These are phyloP conservation scores for Domatiomyces catenatus DNA, from an alignment of 2,329 filamentous ascomycete genomes.

Conservation along the genomic window DNA sequence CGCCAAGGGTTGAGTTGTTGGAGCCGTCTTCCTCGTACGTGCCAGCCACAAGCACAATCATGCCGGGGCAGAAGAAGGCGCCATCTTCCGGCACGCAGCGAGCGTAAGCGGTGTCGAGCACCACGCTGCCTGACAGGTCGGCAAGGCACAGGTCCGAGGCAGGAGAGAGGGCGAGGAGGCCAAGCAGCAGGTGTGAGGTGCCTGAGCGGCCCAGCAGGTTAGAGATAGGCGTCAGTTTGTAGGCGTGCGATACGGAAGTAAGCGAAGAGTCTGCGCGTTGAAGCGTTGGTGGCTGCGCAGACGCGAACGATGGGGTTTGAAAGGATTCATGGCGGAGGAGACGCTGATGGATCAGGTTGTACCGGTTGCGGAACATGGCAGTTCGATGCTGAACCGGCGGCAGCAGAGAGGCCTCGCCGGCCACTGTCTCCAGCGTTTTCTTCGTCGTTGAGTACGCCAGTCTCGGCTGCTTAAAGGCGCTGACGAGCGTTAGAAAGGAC, in stretches of 20 bases:
- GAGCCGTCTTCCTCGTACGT: conserved; percentile 90
- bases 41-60: conserved; percentile 89
- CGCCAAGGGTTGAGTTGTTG: conserved; percentile 52
- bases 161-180: conserved; percentile 67
- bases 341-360: conserved; percentile 82
- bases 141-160: conserved; percentile 61
- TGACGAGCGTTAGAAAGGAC: conserved; percentile 69
- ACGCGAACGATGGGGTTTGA: conserved; percentile 59
- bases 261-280: conserved; percentile 43
- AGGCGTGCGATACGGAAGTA: conserved; percentile 44
- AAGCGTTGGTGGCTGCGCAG: conserved; percentile 35
- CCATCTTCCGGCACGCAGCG: conserved; percentile 69
- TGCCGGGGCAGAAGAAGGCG: conserved; percentile 85
- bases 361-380: conserved; percentile 71
- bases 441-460: conserved; percentile 40
- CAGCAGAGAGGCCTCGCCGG: conserved; percentile 52
- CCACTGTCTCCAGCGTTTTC: conserved; percentile 74
- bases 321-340: conserved; percentile 87
- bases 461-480: conserved; percentile 68
- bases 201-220: conserved; percentile 64
- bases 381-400: conserved; percentile 71
- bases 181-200: conserved; percentile 70
- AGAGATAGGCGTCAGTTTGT: conserved; percentile 78
- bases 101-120: conserved; percentile 66
- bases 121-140: conserved; percentile 77